Base-by-base conservation (phyloP, 2,329 filamentous ascomycete genomes). In the Penicillium aurantiogriseum region DNA sequence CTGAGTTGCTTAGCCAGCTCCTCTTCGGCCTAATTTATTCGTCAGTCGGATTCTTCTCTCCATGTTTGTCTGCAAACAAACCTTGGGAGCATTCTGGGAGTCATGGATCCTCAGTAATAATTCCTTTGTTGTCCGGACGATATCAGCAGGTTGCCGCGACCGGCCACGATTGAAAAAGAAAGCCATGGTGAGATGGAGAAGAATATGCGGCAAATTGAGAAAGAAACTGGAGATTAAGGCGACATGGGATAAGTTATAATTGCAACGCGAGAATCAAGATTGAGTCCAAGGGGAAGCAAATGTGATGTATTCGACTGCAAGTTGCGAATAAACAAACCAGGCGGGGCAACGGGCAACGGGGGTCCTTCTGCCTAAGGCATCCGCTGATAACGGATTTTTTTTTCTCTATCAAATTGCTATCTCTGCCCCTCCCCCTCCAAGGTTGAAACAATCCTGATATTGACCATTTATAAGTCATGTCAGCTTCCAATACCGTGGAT, bases 1-100 rank as follows among this genome's bases (percentile, higher is more conserved):
- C 84, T 83, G 62, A 99, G 83, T 66, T 92, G 88, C 71, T 91
- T 91, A 48, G 91, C 88, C 62, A 96, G 82, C 71, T 97, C 92
- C 71, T 97, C 93, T 68, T 86, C 85, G 61, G 88, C 84, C 92
- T 96, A 66, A 84, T 83, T 77, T 84, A 85, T 60, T 78, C 74
- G 62, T 81, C 78, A 53, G 74, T 72, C 23, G 79, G 77, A 63
- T 80, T 79, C 57, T 85, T 81, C 67, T 84, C 82, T 58, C 87
- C 74, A 81, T 84, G 56, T 77, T 69, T n/a, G 42, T 40, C 31
- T n/a, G 17, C 56, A 48, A 40, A 53, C 70, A 46, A 66, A 87
- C 85, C 79, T 87, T 87, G 57, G 80, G 76, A 61, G 80, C 78
- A 46, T 74, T 74, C 31, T 81, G 78, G 63, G 81, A 79, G 59